Evolutionary conservation across 2,329 filamentous ascomycete species (phyloP).

Genomic region (Trichoderma endophyticum): DNA sequence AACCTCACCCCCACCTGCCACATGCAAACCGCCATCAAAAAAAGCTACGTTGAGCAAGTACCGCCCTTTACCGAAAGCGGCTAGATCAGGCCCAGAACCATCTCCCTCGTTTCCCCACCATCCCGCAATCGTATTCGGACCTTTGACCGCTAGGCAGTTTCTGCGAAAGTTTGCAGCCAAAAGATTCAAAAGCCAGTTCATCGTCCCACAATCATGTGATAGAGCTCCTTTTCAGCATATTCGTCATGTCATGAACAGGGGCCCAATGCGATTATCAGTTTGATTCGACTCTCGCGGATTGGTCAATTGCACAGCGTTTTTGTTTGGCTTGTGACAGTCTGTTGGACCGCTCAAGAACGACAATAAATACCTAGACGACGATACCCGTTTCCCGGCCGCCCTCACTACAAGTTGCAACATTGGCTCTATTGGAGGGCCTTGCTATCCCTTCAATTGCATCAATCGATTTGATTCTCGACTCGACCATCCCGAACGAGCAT

Average conservation of each 20-base stretch:
- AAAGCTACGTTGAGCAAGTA: not conserved
- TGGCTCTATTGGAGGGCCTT: not conserved
- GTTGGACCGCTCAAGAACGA: not conserved
- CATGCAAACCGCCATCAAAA: not conserved
- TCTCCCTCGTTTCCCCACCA: constrained; percentile 1
- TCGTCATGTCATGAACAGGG: constrained; percentile 18
- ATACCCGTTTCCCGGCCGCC: not conserved
- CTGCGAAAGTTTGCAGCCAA: not conserved
- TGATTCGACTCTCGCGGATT: not conserved
- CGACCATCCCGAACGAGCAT: not conserved
- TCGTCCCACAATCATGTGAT: constrained; percentile 22
- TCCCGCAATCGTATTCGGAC: constrained; percentile 18
- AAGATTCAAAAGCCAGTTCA: not conserved
- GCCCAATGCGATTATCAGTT: not conserved
- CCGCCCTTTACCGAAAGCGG: not conserved
- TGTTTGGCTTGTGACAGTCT: not conserved
- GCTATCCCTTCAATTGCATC: not conserved
- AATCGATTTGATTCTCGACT: not conserved
- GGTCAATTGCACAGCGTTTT: not conserved
- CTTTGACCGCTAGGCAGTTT: constrained; percentile 15
- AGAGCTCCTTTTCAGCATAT: constrained; percentile 9
- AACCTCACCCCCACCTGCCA: not conserved
- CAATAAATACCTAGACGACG: constrained; percentile 8
- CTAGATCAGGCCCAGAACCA: not conserved
- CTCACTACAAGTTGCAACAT: not conserved